Percentiles rank a stretch among this genome's conserved stretches.
Conservation (phyloP, 108 stramenopile genomes). For the Stephanodiscus triporus region DNA sequence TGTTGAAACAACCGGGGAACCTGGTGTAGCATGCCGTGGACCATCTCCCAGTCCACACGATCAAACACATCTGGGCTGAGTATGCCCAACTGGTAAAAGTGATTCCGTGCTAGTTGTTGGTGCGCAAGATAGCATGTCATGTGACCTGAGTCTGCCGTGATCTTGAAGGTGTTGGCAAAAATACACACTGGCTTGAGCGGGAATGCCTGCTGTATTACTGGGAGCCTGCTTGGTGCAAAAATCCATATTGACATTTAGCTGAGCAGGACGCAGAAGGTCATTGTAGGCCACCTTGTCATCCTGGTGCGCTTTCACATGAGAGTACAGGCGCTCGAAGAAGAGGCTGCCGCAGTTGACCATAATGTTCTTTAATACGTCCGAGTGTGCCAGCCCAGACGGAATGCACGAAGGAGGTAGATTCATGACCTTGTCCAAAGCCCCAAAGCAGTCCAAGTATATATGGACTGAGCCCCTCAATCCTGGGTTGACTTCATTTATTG, state of each 20-base stretch:
- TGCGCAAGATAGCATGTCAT: slow-evolving; percentile 8
- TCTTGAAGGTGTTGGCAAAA: slow-evolving; percentile 6
- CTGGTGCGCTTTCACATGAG: no score
- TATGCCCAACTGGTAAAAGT: background rate
- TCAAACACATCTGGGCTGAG: background rate
- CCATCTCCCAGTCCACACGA: slow-evolving; percentile 10
- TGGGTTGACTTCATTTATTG: slow-evolving; percentile 7
- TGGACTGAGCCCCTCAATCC: background rate
- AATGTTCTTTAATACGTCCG: no score
- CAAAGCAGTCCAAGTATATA: slow-evolving; percentile 21
- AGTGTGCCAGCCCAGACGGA: slow-evolving; percentile 11
- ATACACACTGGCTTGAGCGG: slow-evolving; percentile 21
- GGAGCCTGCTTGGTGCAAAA: background rate
- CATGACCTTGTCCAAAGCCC: slow-evolving; percentile 6
- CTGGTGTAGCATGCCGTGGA: no score
- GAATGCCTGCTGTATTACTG: slow-evolving; percentile 5
- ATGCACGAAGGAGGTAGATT: background rate
- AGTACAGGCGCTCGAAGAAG: no score
- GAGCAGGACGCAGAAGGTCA: background rate
- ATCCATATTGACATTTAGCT: no score
- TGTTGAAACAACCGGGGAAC: no score
- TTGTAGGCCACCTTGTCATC: no score
- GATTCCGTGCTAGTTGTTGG: background rate
- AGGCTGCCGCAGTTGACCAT: no score
- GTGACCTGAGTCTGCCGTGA: no score